Base-by-base conservation (phyloP, 805 yeast species). In the Candida vaughaniae region DNA sequence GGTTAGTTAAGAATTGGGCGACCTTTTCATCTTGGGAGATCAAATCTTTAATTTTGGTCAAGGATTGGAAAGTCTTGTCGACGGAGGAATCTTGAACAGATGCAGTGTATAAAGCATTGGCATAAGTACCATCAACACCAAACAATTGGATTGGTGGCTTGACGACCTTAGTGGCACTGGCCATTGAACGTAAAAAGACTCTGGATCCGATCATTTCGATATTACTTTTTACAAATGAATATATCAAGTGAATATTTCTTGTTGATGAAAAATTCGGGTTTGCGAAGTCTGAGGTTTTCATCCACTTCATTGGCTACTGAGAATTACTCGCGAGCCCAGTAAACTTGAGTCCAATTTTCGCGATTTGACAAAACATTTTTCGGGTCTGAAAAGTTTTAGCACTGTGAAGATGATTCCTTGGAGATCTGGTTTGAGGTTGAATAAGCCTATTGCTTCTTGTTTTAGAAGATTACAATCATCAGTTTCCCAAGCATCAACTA, bases 81-180 rank as follows among this genome's bases (percentile, higher is more conserved):
- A 89, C 70, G 7, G 87, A 72, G 23, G 95, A 77, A 52, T 79
- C 80, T 74, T 86, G 83, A 50, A 83, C 83, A 39, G 98, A 83
- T 16, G 98, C 97, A 38, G 90, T 74, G 79, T 82, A 91, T 55
- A 93, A 77, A 33, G 99, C 96, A 41, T 88, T 77, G 52, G 98
- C 99, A 67, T 91, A 91, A 48, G 98, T 89, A 60, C 98, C 99
- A 52, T 90, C 97, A 52, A 91, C 71, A 48, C 98, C 98, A 58
- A 78, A 91, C 62, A 91, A 77, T 77, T 89, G 96, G 47, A 91
- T 85, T 39, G 98, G 97, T 36, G 95, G 89, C 66, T 80, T 82
- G 56, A 77, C 77, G 41, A 76, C 42, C 56, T 72, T 68, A 56
- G 81, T 64, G 51, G 86, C 83, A 42, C 90, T 67, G 57, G 95